These are phyloP conservation scores for Termitomyces titanicus DNA, from an alignment of 768 basidiomycete species.

Conservation along the genomic window DNA sequence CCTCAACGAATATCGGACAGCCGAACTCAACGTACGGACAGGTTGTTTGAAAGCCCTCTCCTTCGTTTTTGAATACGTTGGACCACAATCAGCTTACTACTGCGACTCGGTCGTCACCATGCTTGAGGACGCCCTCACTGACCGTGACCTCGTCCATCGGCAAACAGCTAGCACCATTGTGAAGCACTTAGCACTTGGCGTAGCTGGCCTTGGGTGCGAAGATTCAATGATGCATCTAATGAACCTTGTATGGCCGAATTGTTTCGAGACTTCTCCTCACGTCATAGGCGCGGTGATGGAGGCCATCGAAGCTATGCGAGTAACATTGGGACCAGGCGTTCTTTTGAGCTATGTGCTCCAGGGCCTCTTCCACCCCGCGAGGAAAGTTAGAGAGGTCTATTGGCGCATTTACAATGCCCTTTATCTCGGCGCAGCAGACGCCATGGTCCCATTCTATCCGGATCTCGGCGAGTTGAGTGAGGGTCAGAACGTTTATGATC, in stretches of 20 bases:
- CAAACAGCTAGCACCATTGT: slow-evolving; percentile 98
- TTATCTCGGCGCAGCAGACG: slow-evolving; percentile 87
- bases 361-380: slow-evolving; percentile 94
- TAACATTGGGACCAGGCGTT: slow-evolving; percentile 91
- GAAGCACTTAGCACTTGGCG: slow-evolving; percentile 95
- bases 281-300: slow-evolving; percentile 99
- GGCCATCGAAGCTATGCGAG: slow-evolving; percentile 95
- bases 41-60: slow-evolving; percentile 98
- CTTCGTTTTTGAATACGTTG: slow-evolving; percentile 99
- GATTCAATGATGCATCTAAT: slow-evolving; percentile 97
- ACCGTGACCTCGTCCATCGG: slow-evolving; percentile 96
- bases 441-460: slow-evolving; percentile 94
- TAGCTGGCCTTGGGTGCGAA: slow-evolving; percentile 95
- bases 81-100: slow-evolving; percentile 94
- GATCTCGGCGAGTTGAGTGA: slow-evolving; percentile 88
- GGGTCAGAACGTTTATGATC: slow-evolving; percentile 85
- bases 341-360: slow-evolving; percentile 90
- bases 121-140: slow-evolving; percentile 97
- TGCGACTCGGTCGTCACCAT: slow-evolving; percentile 96
- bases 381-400: slow-evolving; percentile 97
- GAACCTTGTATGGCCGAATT: slow-evolving; percentile 99
- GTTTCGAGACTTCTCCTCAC: slow-evolving; percentile 97
- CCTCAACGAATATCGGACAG: slow-evolving; percentile 96
- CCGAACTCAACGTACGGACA: slow-evolving; percentile 97
- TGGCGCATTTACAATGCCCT: slow-evolving; percentile 96